Evolutionary conservation across 345 rosid genomes (phyloP).

Genomic region (Arabidopsis suecica): DNA sequence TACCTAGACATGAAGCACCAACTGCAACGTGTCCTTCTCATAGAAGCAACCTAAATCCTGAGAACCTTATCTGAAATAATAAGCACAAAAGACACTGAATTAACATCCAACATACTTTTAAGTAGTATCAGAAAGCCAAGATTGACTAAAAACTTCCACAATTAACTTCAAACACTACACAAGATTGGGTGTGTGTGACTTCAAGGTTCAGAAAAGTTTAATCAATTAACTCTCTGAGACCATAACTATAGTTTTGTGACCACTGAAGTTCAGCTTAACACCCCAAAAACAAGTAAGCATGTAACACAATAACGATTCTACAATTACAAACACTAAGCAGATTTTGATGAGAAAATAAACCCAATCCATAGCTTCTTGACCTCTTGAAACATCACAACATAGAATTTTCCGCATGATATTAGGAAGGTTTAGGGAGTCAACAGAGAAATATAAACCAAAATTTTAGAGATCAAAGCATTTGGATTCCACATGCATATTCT

Average conservation of each 20-base stretch:
- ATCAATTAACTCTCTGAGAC: background rate
- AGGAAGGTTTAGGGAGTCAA: background rate
- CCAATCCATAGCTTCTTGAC: too few species aligned
- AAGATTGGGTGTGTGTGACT: background rate
- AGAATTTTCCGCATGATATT: background rate
- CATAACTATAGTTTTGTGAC: background rate
- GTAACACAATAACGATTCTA: background rate
- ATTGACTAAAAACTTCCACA: background rate
- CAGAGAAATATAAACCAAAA: background rate
- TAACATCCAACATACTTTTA: conserved; percentile 10
- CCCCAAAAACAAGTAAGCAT: background rate
- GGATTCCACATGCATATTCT: conserved; percentile 28
- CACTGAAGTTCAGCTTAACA: background rate
- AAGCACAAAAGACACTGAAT: conserved; percentile 10
- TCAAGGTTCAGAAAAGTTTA: background rate
- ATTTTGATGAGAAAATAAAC: background rate
- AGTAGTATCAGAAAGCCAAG: background rate
- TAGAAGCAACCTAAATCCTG: conserved; percentile 33
- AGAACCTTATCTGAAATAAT: conserved; percentile 31
- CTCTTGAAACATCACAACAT: too few species aligned
- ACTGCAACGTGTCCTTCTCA: conserved; percentile 37
- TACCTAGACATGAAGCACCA: conserved; percentile 55
- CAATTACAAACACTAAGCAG: conserved; percentile 1
- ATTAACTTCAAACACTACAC: background rate
- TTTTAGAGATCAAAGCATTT: background rate